phyloP scores from a whole-genome alignment of 331 rosid genomes.

The Quercus lobata region DNA sequence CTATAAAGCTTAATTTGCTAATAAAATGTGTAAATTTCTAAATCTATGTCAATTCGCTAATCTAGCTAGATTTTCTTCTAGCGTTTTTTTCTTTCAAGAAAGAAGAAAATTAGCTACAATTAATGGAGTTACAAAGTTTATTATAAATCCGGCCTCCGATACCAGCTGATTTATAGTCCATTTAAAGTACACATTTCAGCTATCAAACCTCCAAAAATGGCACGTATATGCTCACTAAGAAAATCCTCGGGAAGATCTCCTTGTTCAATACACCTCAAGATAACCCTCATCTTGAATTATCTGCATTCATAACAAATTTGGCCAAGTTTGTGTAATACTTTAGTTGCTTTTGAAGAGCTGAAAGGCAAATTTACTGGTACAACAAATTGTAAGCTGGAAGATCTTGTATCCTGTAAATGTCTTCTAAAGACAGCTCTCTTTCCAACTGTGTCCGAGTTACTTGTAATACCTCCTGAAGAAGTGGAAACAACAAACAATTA shows the following conservation, averaged over 20 bases:
- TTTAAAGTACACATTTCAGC: background rate
- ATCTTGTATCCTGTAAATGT: constrained; percentile 65
- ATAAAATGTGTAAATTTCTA: background rate
- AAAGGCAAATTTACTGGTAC: constrained; percentile 37
- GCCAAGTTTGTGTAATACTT: background rate
- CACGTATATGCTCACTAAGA: constrained; percentile 4
- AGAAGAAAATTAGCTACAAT: background rate
- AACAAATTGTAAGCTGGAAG: constrained; percentile 84
- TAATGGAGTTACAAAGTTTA: background rate
- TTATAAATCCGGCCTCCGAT: background rate
- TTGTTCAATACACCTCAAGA: constrained; percentile 1
- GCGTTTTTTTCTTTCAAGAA: background rate
- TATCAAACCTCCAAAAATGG: constrained; percentile 8
- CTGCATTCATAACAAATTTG: constrained; percentile 28
- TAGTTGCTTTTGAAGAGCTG: constrained; percentile 14
- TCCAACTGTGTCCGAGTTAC: constrained; percentile 77
- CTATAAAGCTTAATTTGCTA: background rate
- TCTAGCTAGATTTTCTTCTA: background rate
- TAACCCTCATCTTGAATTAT: constrained; percentile 1
- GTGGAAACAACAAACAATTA: constrained; percentile 4
- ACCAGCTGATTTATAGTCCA: background rate
- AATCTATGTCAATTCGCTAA: background rate
- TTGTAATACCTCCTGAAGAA: constrained; percentile 76
- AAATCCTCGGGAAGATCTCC: constrained; percentile 1
- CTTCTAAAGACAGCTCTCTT: constrained; percentile 87